Conservation (phyloP, 78 protist genomes). For the Bigelowiella natans region DNA sequence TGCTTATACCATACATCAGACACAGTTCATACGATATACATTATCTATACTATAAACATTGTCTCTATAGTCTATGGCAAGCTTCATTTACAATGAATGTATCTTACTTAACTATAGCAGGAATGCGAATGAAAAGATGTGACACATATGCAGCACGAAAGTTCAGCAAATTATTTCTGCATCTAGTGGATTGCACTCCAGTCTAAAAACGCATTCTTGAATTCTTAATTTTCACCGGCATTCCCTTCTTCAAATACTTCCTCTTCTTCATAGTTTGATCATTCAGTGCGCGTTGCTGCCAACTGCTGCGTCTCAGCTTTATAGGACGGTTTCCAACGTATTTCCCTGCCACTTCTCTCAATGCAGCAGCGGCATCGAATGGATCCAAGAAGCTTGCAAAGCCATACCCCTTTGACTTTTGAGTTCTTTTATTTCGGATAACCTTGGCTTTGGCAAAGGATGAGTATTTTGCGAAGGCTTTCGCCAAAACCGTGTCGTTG, state of each 20-base stretch:
- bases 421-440: not conserved
- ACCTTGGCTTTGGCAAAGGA: slow-evolving; percentile 10
- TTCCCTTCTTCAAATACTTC: not conserved
- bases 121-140: too few species aligned
- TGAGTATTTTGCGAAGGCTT: slow-evolving; percentile 1
- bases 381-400: slow-evolving; percentile 16
- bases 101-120: too few species aligned
- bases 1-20: too few species aligned
- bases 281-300: not conserved
- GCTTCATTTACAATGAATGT: too few species aligned
- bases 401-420: slow-evolving; percentile 13
- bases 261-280: not conserved
- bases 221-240: not conserved
- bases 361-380: not conserved
- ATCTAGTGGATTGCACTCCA: too few species aligned
- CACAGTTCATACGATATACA: too few species aligned
- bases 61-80: too few species aligned
- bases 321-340: slow-evolving; percentile 13
- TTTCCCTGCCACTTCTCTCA: not conserved
- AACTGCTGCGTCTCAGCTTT: not conserved
- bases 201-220: not conserved
- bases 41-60: too few species aligned
- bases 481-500: not conserved
- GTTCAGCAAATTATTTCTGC: too few species aligned
- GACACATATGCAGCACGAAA: too few species aligned